Conservation (phyloP, 495 filamentous ascomycete genomes). For the Saxophila tyrrhenica region DNA sequence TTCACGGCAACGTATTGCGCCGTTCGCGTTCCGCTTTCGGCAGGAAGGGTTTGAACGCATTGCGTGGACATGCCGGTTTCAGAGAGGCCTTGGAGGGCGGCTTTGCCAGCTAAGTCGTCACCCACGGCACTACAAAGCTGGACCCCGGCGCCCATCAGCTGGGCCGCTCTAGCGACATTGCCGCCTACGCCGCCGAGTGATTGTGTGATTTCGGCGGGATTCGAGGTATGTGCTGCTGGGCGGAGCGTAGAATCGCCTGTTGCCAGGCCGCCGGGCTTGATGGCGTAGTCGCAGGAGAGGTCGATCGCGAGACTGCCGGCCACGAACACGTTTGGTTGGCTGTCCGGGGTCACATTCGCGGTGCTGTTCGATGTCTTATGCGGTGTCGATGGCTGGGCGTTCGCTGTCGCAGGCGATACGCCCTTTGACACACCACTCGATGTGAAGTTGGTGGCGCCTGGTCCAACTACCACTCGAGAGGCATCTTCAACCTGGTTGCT, state of each 20-base stretch:
- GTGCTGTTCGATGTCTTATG: background rate
- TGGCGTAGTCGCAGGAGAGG: constrained; percentile 66
- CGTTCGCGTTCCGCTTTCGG: constrained; percentile 47
- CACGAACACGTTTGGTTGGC: constrained; percentile 58
- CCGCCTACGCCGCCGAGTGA: constrained; percentile 88
- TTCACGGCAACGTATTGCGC: constrained; percentile 90
- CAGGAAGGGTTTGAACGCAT: constrained; percentile 47
- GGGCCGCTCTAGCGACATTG: constrained; percentile 76
- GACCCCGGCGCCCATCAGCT: constrained; percentile 45
- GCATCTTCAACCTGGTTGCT: background rate
- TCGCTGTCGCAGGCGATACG: background rate
- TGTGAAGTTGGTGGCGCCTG: constrained; percentile 4
- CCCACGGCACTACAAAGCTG: constrained; percentile 67
- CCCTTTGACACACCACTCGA: constrained; percentile 4
- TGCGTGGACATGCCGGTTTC: constrained; percentile 49
- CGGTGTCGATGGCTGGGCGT: background rate
- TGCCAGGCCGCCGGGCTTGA: constrained; percentile 20
- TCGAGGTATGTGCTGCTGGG: constrained; percentile 69
- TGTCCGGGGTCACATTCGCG: background rate
- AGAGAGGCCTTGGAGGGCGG: constrained; percentile 51
- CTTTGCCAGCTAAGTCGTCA: constrained; percentile 64
- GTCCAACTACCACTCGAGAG: background rate
- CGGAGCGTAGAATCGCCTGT: constrained; percentile 21
- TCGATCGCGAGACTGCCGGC: constrained; percentile 86
- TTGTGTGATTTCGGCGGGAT: constrained; percentile 66